Base-by-base conservation (phyloP, 805 yeast genomes). In the Sugiyamaella smithiae region DNA sequence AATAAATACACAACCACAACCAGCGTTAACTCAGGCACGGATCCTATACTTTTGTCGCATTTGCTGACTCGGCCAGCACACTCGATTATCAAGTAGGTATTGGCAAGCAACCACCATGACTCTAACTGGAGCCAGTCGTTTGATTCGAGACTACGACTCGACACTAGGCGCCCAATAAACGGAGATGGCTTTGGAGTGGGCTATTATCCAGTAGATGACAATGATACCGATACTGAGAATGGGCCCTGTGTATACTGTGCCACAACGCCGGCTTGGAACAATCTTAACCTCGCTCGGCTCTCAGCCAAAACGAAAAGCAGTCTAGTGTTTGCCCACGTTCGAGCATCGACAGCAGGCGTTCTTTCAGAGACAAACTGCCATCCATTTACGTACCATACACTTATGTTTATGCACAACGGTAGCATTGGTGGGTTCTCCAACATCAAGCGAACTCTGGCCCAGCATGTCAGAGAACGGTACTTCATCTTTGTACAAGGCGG, bases 121-220 rank as follows among this genome's bases (percentile, higher is more conserved):
- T 24, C 50, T 50, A 14, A 41, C 48, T 9, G 19, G 33, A 67
- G 71, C 65, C 99, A 93, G 63, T 87, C 96, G 2, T 93, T 86
- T 62, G 99, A 93, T 64, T 82, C 93, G 35, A 69, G 99, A 43
- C 73, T 93, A 33, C 74, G 99, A 48, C 73, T 93, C 14, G 98
- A 93, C 62, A 83, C 81, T n/a, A 59, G 67, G 56, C 80, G 96
- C 45, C 98, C 99, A 1, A 88, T 93, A 57, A 93, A 93, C 65
- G 99, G 99, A 36, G 99, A 93, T 67, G 99, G 99, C 0, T 93
- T 93, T 66, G 99, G 99, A 1, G 91, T 93, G 19, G 98, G 98
- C 0, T 93, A 93, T 68, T 93, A 93, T 63, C 69, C 74, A 9
- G 59, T 70, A n/a, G 43, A 40, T 5, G 85, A 79, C 40, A 69